These are phyloP conservation scores for Xylaria cubensis DNA, from an alignment of 495 filamentous ascomycete genomes.

Conservation along the genomic window DNA sequence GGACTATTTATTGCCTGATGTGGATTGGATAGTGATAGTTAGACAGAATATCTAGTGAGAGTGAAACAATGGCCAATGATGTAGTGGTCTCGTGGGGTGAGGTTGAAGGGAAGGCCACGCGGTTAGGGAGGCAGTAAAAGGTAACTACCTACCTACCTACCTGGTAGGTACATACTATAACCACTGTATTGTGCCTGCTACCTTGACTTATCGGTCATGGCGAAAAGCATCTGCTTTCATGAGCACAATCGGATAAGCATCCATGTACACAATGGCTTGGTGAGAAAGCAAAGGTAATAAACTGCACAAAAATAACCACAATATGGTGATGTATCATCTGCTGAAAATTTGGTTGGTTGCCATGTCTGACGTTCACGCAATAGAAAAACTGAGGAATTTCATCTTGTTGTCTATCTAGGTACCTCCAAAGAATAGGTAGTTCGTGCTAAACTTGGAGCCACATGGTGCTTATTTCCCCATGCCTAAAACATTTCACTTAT, in stretches of 20 bases:
- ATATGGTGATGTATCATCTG: background rate
- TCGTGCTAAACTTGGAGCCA: background rate
- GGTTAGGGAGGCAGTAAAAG: no score
- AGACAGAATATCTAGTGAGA: background rate
- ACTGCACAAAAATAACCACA: background rate
- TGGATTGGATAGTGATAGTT: background rate
- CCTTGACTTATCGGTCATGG: no score
- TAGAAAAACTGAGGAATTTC: no score
- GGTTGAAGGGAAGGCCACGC: no score
- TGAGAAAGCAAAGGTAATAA: background rate
- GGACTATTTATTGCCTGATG: constrained; percentile 12
- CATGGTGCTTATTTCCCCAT: background rate
- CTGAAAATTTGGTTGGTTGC: no score
- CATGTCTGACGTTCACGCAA: no score
- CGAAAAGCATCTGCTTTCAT: background rate
- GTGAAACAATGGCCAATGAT: background rate
- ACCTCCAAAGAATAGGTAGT: background rate
- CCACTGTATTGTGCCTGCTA: no score
- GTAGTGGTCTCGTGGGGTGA: background rate
- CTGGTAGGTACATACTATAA: no score
- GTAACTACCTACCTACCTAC: no score
- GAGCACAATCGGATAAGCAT: background rate
- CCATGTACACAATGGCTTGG: background rate
- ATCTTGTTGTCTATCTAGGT: no score
- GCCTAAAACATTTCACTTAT: background rate